Evolutionary conservation across 371 early-diverging fungal genomes (phyloP), one percentile per base, ranked within the genome.

Genomic region (Mortierella sp.): DNA sequence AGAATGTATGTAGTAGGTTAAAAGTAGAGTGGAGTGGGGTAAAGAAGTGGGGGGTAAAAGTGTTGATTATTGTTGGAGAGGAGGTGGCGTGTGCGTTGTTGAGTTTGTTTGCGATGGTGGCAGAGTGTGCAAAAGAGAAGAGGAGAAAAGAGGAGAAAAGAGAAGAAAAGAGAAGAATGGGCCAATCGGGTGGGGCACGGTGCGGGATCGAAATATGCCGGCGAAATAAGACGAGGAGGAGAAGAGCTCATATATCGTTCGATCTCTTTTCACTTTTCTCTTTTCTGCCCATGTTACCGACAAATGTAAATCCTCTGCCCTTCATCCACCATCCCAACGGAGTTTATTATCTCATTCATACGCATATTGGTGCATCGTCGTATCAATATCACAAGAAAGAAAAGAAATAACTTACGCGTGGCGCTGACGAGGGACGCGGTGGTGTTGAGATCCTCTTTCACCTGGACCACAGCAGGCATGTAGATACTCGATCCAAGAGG

Each of bases 401-500:
- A 65, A 11, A 10, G 49, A 24, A 12, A 32, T 27, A 48, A 75
- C 79, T 44, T 85, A 85, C 86, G 63, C 5, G 90, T 85, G 0
- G 85, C 90, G 63, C 83, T 83, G 68, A 89, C 77, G 3, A 82
- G 63, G 7, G 81, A 68, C 12, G 78, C 27, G 7, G 87, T 75
- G 0, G 89, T 83, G 44, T 86, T 44, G 48, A 90, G 77, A 58
- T 87, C 88, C 21, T 81, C 65, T 41, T 79, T 85, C 29, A 89
- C 81, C 55, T 85, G 80, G 8, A 79, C 1, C 6, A 89, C 70
- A n/a, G 88, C 88, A 48, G 89, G 89, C 89, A 89, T 85, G 70
- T 89, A 89, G 27, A 89, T 87, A 71, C 78, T 79, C 43, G 81
- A 87, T 14, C 79, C 87, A 24, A 89, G 73, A 0, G 88, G 88